Base-by-base conservation (phyloP, 345 rosid genomes). In the Nasturtium officinale region DNA sequence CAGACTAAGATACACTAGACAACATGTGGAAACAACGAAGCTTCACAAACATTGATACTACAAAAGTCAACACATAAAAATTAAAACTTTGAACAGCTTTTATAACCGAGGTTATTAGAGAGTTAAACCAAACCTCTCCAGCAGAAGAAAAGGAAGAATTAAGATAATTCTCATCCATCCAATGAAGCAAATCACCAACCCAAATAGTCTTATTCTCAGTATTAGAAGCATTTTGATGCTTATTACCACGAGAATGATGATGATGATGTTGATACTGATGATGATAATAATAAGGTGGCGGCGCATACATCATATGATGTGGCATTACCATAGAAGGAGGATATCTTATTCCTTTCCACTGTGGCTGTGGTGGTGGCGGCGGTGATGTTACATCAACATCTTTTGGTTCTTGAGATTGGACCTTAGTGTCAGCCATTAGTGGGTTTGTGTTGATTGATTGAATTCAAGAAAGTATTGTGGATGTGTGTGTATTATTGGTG, bases 141-240 rank as follows among this genome's bases (percentile, higher is more conserved):
- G 90, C 70, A 58, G 90, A 81, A 77, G 77, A 87, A 62, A 95
- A 95, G 68, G 89, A 88, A 65, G 67, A 85, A 40, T 72, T 80
- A 51, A 89, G 89, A 67, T 95, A 91, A 65, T 26, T 87, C 83
- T 95, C 99, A 46, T 95, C 97, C 99, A 95, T 91, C 99, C 99
- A 95, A 29, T 85, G 96, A 79, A 87, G 89, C 83, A 95, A 88
- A 83, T 95, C 99, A 23, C 99, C 99, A 65, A 91, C 85, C 99
- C 99, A 95, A 38, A 95, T 55, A 6, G 97, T 85, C 73, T 85
- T 88, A 71, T 91, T 91, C 58, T 91, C 97, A 25, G 84, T 79
- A 73, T 78, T 72, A 5, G 87, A 84, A 38, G 66, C 71, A 76
- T 87, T 86, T n/a, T 81, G 85, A 54, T 79, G 67, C 66, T 71